phyloP scores from a whole-genome alignment of 139 green algal genomes.

The Chlorella sp. region DNA sequence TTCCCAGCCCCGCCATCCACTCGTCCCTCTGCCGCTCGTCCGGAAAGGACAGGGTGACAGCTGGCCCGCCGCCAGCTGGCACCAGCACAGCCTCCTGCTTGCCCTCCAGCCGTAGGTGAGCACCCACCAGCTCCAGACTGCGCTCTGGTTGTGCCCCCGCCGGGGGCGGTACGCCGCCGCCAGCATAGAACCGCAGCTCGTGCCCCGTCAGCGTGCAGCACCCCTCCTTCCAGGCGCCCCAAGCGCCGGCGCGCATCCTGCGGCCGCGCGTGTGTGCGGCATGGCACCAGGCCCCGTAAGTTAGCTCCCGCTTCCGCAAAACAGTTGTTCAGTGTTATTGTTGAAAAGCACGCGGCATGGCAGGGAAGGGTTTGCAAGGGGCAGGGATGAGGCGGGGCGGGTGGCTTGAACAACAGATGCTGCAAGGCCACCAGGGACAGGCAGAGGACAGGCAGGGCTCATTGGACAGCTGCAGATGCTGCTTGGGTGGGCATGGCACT shows the following conservation, averaged over 20 bases:
- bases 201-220: neutral
- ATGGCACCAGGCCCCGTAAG: no score
- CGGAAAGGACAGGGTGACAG: neutral
- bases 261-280: no score
- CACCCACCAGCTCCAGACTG: slow-evolving; percentile 41
- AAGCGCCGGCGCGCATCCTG: slow-evolving; percentile 27
- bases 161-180: neutral
- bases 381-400: no score
- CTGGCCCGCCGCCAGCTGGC: neutral
- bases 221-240: slow-evolving; percentile 3
- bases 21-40: slow-evolving; percentile 16
- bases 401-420: no score
- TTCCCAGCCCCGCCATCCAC: slow-evolving; percentile 42
- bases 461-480: no score
- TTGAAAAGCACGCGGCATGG: neutral
- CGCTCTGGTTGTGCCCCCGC: neutral
- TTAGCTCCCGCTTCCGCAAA: no score
- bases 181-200: neutral
- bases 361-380: neutral
- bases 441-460: no score
- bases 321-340: no score
- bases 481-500: no score
- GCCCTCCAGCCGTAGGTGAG: slow-evolving; percentile 17
- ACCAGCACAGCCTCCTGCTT: neutral
- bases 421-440: no score